Base-by-base conservation (phyloP, 176 grass and related monocot species). In the Coix lacrymajobi region DNA sequence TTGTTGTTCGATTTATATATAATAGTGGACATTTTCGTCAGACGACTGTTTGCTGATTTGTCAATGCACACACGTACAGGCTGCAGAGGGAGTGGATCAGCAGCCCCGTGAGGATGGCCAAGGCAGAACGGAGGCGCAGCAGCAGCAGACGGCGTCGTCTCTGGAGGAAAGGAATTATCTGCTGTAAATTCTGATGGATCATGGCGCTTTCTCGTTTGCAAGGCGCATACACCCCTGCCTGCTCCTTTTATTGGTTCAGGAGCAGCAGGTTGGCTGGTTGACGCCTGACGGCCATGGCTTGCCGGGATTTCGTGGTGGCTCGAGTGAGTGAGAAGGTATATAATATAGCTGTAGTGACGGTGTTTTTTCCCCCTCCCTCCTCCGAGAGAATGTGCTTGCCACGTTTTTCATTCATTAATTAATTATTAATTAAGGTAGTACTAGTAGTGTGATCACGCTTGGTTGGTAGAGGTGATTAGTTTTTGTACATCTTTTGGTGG, bases 51-150 rank as follows among this genome's bases (percentile, higher is more conserved):
- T n/a, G n/a, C n/a, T n/a, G n/a, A n/a, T n/a, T n/a, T n/a, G n/a
- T n/a, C 43, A 31, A 69, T 81, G 84, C 40, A 78, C n/a, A n/a
- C n/a, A n/a, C n/a, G n/a, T n/a, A n/a, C 87, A 98, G 95, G 73
- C 33, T 98, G 28, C 95, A 95, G 85, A 69, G 37, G 62, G 95
- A 98, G 63, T 93, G 90, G 90, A 85, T 65, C 79, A 95, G 92
- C 81, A 98, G 92, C 62, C 95, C 95, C 2, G 92, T 95, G 45
- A 93, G 88, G 86, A 95, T 98, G 95, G 88, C 75, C 12, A 95
- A 93, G 88, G 90, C 92, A 7, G 84, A 97, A 5, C 89, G 76
- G 20, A 88, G 91, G 54, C 85, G 19, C 41, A 45, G 25, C 19
- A 84, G 19, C 41, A 45, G 25, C 19, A 84, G 77, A 80, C 78